phyloP scores from a whole-genome alignment of 2,329 filamentous ascomycete species.

The Sporothrix curviconia region DNA sequence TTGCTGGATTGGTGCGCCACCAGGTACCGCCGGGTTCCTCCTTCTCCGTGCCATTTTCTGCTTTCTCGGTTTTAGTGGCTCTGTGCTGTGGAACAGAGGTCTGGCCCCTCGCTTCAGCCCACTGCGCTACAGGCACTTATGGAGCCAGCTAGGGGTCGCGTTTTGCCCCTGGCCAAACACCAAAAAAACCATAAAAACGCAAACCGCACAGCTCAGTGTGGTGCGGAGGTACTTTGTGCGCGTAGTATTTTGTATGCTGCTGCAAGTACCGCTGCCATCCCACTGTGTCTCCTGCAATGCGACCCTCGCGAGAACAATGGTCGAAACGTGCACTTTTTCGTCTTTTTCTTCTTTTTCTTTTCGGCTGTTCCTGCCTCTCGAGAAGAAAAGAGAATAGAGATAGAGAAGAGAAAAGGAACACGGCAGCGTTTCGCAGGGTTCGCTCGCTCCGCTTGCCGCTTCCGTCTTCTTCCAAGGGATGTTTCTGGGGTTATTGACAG shows the following conservation, averaged over 20 bases:
- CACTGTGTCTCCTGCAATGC: background rate
- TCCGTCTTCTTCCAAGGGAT: background rate
- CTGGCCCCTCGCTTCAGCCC: background rate
- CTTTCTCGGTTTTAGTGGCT: too few species aligned
- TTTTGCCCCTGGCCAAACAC: background rate
- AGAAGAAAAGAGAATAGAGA: too few species aligned
- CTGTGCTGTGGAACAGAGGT: background rate
- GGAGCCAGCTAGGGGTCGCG: constrained; percentile 3
- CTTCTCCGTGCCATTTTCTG: background rate
- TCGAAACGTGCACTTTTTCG: too few species aligned
- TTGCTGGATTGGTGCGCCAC: background rate
- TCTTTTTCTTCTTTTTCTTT: background rate
- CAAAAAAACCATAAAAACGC: background rate
- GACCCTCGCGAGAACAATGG: background rate
- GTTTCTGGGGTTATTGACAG: too few species aligned
- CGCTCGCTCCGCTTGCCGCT: too few species aligned
- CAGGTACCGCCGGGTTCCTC: background rate
- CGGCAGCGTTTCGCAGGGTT: background rate
- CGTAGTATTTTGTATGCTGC: background rate
- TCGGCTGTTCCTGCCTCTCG: background rate
- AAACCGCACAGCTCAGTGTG: background rate
- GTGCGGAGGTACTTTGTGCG: background rate
- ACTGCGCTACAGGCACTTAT: background rate
- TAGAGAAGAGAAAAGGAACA: background rate
- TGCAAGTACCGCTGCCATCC: background rate